phyloP scores from a whole-genome alignment of 2,329 filamentous ascomycete genomes.

The Dendryphion nanum region DNA sequence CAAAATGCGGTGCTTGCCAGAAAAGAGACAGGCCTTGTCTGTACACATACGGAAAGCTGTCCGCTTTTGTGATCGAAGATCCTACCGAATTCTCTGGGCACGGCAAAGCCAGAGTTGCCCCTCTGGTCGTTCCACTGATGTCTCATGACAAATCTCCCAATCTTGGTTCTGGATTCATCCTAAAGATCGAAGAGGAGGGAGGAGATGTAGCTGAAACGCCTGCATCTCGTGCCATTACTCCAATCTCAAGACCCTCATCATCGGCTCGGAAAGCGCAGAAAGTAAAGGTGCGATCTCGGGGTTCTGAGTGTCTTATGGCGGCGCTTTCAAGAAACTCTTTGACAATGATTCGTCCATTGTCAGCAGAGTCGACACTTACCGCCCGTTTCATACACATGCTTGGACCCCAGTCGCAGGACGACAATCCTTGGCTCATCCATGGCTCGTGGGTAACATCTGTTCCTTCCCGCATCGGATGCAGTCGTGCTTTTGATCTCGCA shows the following conservation, averaged over 20 bases:
- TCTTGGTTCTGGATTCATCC: not conserved
- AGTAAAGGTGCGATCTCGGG: not conserved
- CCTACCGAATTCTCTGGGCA: slow-evolving; percentile 8
- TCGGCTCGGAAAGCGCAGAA: too few relatives aligned
- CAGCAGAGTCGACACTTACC: slow-evolving; percentile 4
- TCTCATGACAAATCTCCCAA: not conserved
- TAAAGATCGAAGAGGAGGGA: not conserved
- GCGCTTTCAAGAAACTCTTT: not conserved
- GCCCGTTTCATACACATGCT: slow-evolving; percentile 6
- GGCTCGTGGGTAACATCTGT: slow-evolving; percentile 7
- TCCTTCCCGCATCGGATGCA: slow-evolving; percentile 6
- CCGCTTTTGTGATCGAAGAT: slow-evolving; percentile 8
- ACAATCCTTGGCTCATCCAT: slow-evolving; percentile 4
- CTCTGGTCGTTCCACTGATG: slow-evolving; percentile 2
- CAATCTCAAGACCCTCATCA: too few relatives aligned
- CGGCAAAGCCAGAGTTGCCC: slow-evolving; percentile 6
- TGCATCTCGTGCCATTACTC: not conserved
- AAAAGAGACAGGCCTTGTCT: slow-evolving; percentile 7
- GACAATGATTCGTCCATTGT: not conserved
- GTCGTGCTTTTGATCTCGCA: slow-evolving; percentile 4
- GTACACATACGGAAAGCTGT: slow-evolving; percentile 10
- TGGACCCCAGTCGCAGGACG: slow-evolving; percentile 1
- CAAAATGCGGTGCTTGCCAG: slow-evolving; percentile 7
- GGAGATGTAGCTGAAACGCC: not conserved
- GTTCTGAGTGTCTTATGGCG: not conserved